Evolutionary conservation across 2,329 filamentous ascomycete species (phyloP).

Genomic region (Truncatella angustata): DNA sequence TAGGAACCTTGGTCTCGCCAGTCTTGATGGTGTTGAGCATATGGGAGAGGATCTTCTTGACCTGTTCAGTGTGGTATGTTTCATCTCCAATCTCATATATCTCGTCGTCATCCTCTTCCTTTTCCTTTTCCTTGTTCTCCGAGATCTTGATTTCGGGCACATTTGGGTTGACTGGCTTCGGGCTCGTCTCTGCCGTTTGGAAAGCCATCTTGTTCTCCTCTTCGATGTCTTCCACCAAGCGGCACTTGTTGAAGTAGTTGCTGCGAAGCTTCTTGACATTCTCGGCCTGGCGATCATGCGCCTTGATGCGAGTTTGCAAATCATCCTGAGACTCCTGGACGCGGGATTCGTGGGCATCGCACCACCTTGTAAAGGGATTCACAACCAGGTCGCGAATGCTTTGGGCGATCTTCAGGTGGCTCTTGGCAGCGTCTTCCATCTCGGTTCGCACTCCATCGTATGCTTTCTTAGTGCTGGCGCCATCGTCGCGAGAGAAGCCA

Average conservation of each 20-base stretch:
- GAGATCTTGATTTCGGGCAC: slow-evolving; percentile 89
- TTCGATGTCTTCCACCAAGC: slow-evolving; percentile 91
- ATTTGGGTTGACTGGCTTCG: slow-evolving; percentile 41
- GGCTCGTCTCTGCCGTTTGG: slow-evolving; percentile 76
- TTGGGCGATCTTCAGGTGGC: slow-evolving; percentile 91
- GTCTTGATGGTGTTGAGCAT: slow-evolving; percentile 86
- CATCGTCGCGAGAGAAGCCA: slow-evolving; percentile 89
- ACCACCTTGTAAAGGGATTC: slow-evolving; percentile 92
- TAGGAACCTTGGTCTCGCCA: slow-evolving; percentile 90
- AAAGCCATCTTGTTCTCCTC: slow-evolving; percentile 99
- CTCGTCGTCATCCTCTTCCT: slow-evolving; percentile 69
- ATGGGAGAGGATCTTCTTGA: slow-evolving; percentile 86
- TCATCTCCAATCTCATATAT: slow-evolving; percentile 89
- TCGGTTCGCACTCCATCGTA: slow-evolving; percentile 91
- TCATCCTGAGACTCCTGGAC: slow-evolving; percentile 95
- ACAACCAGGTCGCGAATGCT: slow-evolving; percentile 96
- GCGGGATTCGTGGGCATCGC: slow-evolving; percentile 87
- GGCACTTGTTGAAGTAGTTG: slow-evolving; percentile 98
- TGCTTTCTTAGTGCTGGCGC: slow-evolving; percentile 93
- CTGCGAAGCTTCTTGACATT: slow-evolving; percentile 88
- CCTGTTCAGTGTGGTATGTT: slow-evolving; percentile 76
- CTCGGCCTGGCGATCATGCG: slow-evolving; percentile 89
- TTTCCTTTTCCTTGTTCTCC: slow-evolving; percentile 61
- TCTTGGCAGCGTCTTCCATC: slow-evolving; percentile 87
- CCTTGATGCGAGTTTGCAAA: slow-evolving; percentile 84